Evolutionary conservation across 768 basidiomycete genomes (phyloP).

Genomic region (Suillus americanus): DNA sequence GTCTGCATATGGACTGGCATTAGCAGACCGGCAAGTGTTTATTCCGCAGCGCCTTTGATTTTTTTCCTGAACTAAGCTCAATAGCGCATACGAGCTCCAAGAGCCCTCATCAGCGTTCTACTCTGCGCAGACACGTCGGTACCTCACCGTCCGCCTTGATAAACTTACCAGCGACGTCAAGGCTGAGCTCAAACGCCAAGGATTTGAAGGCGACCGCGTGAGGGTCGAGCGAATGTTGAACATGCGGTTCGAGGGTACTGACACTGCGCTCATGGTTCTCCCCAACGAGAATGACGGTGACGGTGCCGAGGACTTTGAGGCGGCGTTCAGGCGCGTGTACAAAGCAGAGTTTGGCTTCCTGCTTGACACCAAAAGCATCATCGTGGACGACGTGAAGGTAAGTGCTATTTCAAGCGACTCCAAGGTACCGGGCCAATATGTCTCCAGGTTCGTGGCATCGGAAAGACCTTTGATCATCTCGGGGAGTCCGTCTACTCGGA

Average conservation of each 20-base stretch:
- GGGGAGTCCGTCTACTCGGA: conserved; percentile 81
- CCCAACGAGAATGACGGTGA: conserved; percentile 49
- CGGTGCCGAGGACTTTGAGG: conserved; percentile 70
- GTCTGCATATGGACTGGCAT: conserved; percentile 91
- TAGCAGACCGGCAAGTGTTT: conserved; percentile 67
- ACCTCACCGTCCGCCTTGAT: conserved; percentile 67
- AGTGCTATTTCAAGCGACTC: neutral
- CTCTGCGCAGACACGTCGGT: conserved; percentile 51
- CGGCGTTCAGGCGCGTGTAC: conserved; percentile 78
- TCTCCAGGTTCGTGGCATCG: conserved; percentile 77
- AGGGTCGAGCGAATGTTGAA: conserved; percentile 81
- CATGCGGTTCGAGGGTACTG: conserved; percentile 92
- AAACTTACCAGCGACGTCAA: conserved; percentile 62
- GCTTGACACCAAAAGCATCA: conserved; percentile 76
- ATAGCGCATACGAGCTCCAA: conserved; percentile 81
- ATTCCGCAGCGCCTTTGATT: neutral
- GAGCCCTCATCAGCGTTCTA: conserved; percentile 87
- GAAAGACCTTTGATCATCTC: conserved; percentile 83
- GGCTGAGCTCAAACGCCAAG: conserved; percentile 71
- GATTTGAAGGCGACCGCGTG: conserved; percentile 74
- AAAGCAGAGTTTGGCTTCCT: conserved; percentile 91
- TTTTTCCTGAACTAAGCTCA: conserved; percentile 1
- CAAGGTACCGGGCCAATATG: neutral
- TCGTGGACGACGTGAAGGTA: conserved; percentile 92
- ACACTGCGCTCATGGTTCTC: conserved; percentile 89